Percentiles rank a stretch among this genome's conserved stretches.
Conservation (phyloP, 73 alveolate species). For the Paraurostyla sp. region DNA sequence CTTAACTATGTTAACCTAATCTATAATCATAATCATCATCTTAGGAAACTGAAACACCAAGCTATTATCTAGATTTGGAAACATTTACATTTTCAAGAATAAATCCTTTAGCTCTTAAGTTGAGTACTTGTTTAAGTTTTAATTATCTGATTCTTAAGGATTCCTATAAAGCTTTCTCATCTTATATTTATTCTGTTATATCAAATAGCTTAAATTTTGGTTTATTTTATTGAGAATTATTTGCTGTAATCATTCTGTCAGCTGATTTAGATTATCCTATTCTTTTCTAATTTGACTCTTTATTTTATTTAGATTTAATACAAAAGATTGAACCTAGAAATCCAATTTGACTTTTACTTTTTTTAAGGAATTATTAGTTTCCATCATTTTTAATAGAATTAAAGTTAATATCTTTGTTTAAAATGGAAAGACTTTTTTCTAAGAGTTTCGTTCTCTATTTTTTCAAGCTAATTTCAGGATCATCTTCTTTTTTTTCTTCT, state of each 20-base stretch:
- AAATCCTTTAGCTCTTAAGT: conserved; percentile 31
- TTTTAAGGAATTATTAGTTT: neutral
- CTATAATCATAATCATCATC: no score
- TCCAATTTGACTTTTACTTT: conserved; percentile 7
- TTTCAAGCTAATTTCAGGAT: neutral
- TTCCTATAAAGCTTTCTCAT: neutral
- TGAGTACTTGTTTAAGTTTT: neutral
- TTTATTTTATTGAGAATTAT: neutral
- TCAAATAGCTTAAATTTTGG: neutral
- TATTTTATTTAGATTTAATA: no score
- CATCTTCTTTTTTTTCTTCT: neutral
- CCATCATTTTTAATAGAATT: neutral
- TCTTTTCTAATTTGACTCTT: no score
- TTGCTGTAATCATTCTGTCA: neutral
- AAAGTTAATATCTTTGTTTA: neutral
- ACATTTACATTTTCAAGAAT: neutral
- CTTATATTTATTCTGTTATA: neutral
- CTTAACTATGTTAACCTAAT: no score
- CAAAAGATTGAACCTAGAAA: no score
- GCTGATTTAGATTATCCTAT: no score
- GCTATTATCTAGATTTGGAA: neutral
- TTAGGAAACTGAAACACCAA: no score
- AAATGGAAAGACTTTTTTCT: neutral
- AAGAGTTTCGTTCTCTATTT: neutral
- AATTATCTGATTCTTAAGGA: neutral